Conservation (phyloP, 2,329 filamentous ascomycete species). For the Verticillium klebahnii region DNA sequence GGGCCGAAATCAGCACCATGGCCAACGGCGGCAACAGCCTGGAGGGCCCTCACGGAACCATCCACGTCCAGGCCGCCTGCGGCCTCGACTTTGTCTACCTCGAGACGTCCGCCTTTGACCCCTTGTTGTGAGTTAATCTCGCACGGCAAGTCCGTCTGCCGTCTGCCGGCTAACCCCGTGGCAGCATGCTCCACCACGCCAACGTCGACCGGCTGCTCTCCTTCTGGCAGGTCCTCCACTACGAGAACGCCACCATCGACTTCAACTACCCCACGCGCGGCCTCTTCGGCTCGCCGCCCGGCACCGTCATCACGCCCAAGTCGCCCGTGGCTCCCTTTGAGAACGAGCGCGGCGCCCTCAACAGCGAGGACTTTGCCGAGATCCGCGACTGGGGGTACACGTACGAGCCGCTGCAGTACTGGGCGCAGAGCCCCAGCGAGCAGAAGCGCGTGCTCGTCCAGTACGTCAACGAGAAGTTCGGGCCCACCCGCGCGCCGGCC, state of each 20-base stretch:
- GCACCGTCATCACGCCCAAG: slow-evolving; percentile 34
- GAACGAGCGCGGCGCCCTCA: slow-evolving; percentile 35
- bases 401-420: slow-evolving; percentile 35
- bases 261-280: slow-evolving; percentile 27
- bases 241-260: slow-evolving; percentile 27
- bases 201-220: slow-evolving; percentile 63
- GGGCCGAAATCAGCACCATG: slow-evolving; percentile 34
- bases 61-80: slow-evolving; percentile 35
- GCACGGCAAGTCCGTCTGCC: not conserved
- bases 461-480: slow-evolving; percentile 52
- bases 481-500: not conserved
- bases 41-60: slow-evolving; percentile 37
- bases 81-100: slow-evolving; percentile 28
- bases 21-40: slow-evolving; percentile 32
- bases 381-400: slow-evolving; percentile 34
- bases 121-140: slow-evolving; percentile 34
- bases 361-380: slow-evolving; percentile 26
- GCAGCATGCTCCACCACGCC: slow-evolving; percentile 45
- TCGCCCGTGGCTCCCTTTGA: slow-evolving; percentile 48
- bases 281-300: slow-evolving; percentile 35
- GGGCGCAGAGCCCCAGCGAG: slow-evolving; percentile 51
- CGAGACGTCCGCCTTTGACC: slow-evolving; percentile 38
- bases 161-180: slow-evolving; percentile 1
- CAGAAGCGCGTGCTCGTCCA: slow-evolving; percentile 55
- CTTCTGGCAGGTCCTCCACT: slow-evolving; percentile 44